Conservation (phyloP, 345 rosid species). For the Microcos paniculata region DNA sequence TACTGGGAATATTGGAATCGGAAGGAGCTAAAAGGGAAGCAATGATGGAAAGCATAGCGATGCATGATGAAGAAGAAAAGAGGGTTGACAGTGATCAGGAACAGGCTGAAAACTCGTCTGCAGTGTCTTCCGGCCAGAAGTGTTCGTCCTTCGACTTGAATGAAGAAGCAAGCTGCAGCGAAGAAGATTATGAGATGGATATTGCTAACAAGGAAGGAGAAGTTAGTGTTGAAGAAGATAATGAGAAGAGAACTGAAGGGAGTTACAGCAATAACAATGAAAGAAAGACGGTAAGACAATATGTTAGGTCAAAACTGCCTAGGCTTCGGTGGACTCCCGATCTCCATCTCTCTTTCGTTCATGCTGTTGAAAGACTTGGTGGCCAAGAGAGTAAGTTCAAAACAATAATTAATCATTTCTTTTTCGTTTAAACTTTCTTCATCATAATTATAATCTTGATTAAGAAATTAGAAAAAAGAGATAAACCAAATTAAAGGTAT, state of each 20-base stretch:
- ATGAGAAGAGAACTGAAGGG: slow-evolving; percentile 30
- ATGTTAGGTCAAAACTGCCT: slow-evolving; percentile 72
- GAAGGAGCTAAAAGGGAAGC: neutral
- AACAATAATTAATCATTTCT: neutral
- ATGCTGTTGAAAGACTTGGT: slow-evolving; percentile 79
- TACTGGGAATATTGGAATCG: neutral
- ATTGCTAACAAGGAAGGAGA: neutral
- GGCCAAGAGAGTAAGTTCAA: slow-evolving; percentile 78
- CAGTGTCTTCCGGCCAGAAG: slow-evolving; percentile 24
- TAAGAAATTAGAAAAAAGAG: neutral
- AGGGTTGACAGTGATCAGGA: slow-evolving; percentile 24
- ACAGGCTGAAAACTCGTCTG: slow-evolving; percentile 26
- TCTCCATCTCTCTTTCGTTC: slow-evolving; percentile 73
- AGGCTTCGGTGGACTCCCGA: slow-evolving; percentile 93
- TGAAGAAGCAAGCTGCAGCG: slow-evolving; percentile 40
- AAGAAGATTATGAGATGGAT: slow-evolving; percentile 9
- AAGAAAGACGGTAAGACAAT: slow-evolving; percentile 55
- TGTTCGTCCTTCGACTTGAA: slow-evolving; percentile 43
- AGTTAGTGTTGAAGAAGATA: slow-evolving; percentile 17
- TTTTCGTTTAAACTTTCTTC: neutral
- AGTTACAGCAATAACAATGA: slow-evolving; percentile 25
- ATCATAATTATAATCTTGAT: neutral
- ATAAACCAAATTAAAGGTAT: too few relatives aligned
- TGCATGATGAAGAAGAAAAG: slow-evolving; percentile 15
- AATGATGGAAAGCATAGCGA: slow-evolving; percentile 22